These are phyloP conservation scores for Thozetella sp. DNA, from an alignment of 495 filamentous ascomycete species.

Conservation along the genomic window DNA sequence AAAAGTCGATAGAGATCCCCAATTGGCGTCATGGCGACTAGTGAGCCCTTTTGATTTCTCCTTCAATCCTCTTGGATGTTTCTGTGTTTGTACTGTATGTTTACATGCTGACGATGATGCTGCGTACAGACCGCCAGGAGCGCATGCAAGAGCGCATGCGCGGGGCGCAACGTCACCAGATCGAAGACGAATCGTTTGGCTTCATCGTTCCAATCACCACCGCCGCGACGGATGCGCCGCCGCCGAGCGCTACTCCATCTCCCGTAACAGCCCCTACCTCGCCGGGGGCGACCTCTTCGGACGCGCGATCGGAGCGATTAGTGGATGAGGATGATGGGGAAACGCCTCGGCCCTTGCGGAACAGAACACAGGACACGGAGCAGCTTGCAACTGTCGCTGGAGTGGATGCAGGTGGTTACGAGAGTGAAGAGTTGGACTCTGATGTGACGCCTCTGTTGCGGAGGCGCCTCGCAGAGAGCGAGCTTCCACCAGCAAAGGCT, in stretches of 20 bases:
- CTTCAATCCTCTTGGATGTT: too few relatives aligned
- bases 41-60: slow-evolving; percentile 7
- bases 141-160: slow-evolving; percentile 53
- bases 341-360: not conserved
- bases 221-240: slow-evolving; percentile 6
- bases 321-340: not conserved
- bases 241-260: not conserved
- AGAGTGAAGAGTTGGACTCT: not conserved
- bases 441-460: not conserved
- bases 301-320: not conserved
- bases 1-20: not conserved
- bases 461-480: not conserved
- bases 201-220: slow-evolving; percentile 39
- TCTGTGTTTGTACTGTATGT: too few relatives aligned
- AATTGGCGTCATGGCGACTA: slow-evolving; percentile 18
- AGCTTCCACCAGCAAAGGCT: not conserved
- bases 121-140: slow-evolving; percentile 39
- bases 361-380: not conserved
- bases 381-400: not conserved
- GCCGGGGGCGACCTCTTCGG: slow-evolving; percentile 10
- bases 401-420: not conserved
- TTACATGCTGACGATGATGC: too few relatives aligned
- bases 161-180: slow-evolving; percentile 46
- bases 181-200: slow-evolving; percentile 45
- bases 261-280: slow-evolving; percentile 12